phyloP scores from a whole-genome alignment of 2,329 filamentous ascomycete genomes.

The Calcarisporium arbuscula region DNA sequence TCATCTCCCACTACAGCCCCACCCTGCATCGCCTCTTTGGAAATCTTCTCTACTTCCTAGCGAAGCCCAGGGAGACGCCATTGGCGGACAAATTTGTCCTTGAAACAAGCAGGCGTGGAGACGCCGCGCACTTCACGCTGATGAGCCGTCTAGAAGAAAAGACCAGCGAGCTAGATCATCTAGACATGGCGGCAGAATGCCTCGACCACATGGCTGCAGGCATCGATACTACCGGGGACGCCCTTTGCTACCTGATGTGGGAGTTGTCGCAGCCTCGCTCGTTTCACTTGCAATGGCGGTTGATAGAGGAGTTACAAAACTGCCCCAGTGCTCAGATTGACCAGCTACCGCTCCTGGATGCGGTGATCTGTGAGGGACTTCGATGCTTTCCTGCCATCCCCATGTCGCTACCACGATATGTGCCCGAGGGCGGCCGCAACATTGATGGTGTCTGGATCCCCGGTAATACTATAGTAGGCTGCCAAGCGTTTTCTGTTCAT shows the following conservation, averaged over 20 bases:
- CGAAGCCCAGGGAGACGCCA: slow-evolving; percentile 50
- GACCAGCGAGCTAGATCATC: slow-evolving; percentile 36
- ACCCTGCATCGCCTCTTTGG: slow-evolving; percentile 41
- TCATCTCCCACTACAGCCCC: slow-evolving; percentile 53
- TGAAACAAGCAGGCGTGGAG: slow-evolving; percentile 37
- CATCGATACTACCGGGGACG: slow-evolving; percentile 66
- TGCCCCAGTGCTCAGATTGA: slow-evolving; percentile 37
- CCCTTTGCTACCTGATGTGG: slow-evolving; percentile 65
- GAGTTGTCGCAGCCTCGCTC: slow-evolving; percentile 58
- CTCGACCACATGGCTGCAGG: slow-evolving; percentile 67
- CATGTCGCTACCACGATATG: slow-evolving; percentile 58
- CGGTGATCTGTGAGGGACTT: slow-evolving; percentile 55
- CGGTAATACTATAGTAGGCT: slow-evolving; percentile 49
- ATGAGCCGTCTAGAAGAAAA: slow-evolving; percentile 52
- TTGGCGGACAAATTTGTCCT: slow-evolving; percentile 55
- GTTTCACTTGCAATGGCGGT: slow-evolving; percentile 39
- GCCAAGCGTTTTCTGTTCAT: slow-evolving; percentile 56
- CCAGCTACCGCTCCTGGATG: slow-evolving; percentile 53
- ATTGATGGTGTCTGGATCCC: slow-evolving; percentile 52
- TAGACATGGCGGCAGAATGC: slow-evolving; percentile 60
- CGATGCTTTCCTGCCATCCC: slow-evolving; percentile 59
- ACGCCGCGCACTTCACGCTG: slow-evolving; percentile 49
- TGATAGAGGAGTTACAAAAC: slow-evolving; percentile 45
- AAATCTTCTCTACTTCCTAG: slow-evolving; percentile 39
- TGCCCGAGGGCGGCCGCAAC: slow-evolving; percentile 45